Evolutionary conservation across 257 asterid genomes (phyloP), one percentile per base, ranked within the genome.

Genomic region (Solanum piurae): DNA sequence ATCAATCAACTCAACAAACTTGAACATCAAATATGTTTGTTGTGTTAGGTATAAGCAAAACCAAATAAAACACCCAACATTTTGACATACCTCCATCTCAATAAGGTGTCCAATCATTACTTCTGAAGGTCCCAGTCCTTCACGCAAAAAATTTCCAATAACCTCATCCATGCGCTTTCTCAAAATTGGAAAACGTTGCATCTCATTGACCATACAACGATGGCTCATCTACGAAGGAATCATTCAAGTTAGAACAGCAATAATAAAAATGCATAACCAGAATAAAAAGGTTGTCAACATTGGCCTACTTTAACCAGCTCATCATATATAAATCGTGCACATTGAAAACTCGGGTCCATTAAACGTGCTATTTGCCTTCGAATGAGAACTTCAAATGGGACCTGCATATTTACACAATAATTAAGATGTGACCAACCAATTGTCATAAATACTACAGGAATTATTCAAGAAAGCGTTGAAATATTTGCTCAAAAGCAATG

Each of bases 261-360:
- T 74, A 27, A 80, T 31, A 80, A 9, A 38, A 80, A 80, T 9
- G 85, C 69, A 71, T 9, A 76, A 58, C 38, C 5, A 37, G 38
- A 66, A 71, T 33, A 84, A 29, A 12, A 58, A 86, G 64, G 83
- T 38, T 12, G 55, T 77, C 38, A 37, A 55, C 82, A 85, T 83
- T n/a, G 25, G 37, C 36, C 77, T 90, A 96, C 99, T 98, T 94
- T 97, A 88, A 97, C 93, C 87, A 97, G 91, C 94, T 97, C 99
- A 91, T 96, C 98, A 58, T 94, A 97, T 86, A 97, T 92, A 90
- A 96, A 97, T 89, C 98, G 91, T 74, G 99, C 96, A 92, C 99
- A 97, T 89, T 97, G 99, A 86, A 97, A 96, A 92, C 99, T 96
- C 40, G 99, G 99, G 89, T 97, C 99, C 95, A 93, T 91, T 85